Evolutionary conservation across 352 stramenopile genomes (phyloP).

Genomic region (Pelagophyceae sp.): DNA sequence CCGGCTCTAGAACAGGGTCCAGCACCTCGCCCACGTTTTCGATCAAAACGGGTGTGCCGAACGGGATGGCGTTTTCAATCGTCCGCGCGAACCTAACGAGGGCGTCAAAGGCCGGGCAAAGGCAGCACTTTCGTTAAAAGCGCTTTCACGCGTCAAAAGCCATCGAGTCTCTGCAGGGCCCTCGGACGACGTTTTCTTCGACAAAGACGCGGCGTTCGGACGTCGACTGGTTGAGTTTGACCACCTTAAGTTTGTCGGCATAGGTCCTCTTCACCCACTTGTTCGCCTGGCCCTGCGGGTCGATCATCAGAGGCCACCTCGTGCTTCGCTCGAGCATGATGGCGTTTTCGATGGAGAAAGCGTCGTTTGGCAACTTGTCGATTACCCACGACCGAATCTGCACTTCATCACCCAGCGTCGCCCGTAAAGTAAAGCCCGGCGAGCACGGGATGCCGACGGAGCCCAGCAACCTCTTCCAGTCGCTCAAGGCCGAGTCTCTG

Average conservation of each 20-base stretch:
- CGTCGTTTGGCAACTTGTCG: conserved; percentile 84
- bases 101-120: too few relatives aligned
- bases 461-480: conserved; percentile 56
- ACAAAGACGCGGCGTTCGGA: too few relatives aligned
- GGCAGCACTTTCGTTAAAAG: too few relatives aligned
- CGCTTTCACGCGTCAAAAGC: too few relatives aligned
- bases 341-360: conserved; percentile 86
- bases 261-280: conserved; percentile 90
- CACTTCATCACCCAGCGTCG: conserved; percentile 76
- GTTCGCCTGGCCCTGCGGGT: conserved; percentile 85
- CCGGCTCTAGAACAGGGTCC: conserved; percentile 81
- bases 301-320: conserved; percentile 89
- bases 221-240: conserved; percentile 72
- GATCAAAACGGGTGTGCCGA: conserved; percentile 77
- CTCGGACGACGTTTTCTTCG: not conserved
- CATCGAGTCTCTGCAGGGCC: not conserved
- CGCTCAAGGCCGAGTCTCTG: conserved; percentile 66
- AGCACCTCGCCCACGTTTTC: conserved; percentile 85
- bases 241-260: conserved; percentile 72
- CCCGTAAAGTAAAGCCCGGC: conserved; percentile 64
- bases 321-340: conserved; percentile 82
- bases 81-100: conserved; percentile 90
- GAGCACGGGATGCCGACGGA: conserved; percentile 62
- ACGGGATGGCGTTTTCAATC: conserved; percentile 87
- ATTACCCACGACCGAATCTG: conserved; percentile 86